Evolutionary conservation across 1,139 yeast genomes (phyloP), one percentile per base, ranked within the genome.

Genomic region (Geotrichum cucujoidarum): DNA sequence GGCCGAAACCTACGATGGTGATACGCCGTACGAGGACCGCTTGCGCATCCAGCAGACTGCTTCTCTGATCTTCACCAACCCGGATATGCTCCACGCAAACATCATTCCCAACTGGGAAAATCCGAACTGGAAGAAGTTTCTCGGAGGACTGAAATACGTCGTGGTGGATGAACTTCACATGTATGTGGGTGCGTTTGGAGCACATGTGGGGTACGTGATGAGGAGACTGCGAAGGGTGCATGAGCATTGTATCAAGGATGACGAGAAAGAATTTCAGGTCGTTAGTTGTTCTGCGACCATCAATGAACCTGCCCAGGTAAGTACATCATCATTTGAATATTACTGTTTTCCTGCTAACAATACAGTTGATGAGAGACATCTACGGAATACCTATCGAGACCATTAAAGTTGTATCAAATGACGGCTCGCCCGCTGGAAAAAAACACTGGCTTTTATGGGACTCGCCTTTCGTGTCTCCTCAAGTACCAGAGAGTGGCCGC

Each of bases 251-350:
- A 83, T 83, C 2, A 80, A 81, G 54, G 55, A 78, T 45, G 82
- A 83, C 2, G 80, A 81, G 54, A 55, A 64, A 20, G 53, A 67
- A 1, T 58, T 86, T 38, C 77, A 75, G 50, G 87, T 85, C 59
- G 79, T 92, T 5, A 85, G 95, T 1, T 90, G 98, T 66, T 89
- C 97, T 0, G 99, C 99, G 0, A 92, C 99, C 0, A 77, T 92
- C 49, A 76, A 77, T 53, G 74, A 81, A 42, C 97, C 98, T 0
- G 41, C 29, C 7, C 14, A 30, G 13, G 43, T 39, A 18, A 39
- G 43, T 17, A 14, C 3, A 27, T 3, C 2, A 14, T 3, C 5
- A n/a, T 20, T 21, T 8, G 31, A 14, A 2, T 2, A 2, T 17
- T 14, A n/a, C 14, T n/a, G 5, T n/a, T 30, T 30, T 30, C 6